Evolutionary conservation across 2,329 filamentous ascomycete species (phyloP).

Genomic region (Nemania abortiva): DNA sequence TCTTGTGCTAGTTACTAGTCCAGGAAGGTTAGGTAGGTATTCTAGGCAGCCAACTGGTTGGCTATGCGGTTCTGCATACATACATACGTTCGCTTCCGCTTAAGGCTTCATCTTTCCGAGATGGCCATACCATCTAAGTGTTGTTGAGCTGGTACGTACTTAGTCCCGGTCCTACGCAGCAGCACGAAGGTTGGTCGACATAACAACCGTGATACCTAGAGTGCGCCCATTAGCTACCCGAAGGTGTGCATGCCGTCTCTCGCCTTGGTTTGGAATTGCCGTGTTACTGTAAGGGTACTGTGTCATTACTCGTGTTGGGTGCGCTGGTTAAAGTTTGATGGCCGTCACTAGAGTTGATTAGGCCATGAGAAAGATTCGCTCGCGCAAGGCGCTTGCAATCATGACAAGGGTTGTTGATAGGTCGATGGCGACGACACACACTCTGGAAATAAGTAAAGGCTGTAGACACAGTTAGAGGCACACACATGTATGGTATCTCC

Average conservation of each 20-base stretch:
- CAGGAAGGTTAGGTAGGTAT: neutral
- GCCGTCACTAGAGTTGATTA: constrained; percentile 19
- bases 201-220: neutral
- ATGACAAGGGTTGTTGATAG: constrained; percentile 15
- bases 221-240: too few relatives aligned
- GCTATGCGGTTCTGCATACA: constrained; percentile 3
- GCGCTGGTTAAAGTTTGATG: constrained; percentile 17
- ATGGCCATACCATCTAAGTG: neutral
- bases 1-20: neutral
- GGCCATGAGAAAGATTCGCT: constrained; percentile 3
- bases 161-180: neutral
- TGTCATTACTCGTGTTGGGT: constrained; percentile 37
- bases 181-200: neutral
- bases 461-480: too few relatives aligned
- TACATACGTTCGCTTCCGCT: neutral
- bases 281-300: constrained; percentile 7
- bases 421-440: too few relatives aligned
- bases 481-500: too few relatives aligned
- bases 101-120: constrained; percentile 4
- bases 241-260: neutral
- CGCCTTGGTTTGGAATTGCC: neutral
- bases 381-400: constrained; percentile 27
- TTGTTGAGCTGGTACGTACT: too few relatives aligned
- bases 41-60: neutral
- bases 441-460: too few relatives aligned